Evolutionary conservation across 371 early-diverging fungal genomes (phyloP), one percentile per base, ranked within the genome.

Genomic region (Apophysomyces sp.): DNA sequence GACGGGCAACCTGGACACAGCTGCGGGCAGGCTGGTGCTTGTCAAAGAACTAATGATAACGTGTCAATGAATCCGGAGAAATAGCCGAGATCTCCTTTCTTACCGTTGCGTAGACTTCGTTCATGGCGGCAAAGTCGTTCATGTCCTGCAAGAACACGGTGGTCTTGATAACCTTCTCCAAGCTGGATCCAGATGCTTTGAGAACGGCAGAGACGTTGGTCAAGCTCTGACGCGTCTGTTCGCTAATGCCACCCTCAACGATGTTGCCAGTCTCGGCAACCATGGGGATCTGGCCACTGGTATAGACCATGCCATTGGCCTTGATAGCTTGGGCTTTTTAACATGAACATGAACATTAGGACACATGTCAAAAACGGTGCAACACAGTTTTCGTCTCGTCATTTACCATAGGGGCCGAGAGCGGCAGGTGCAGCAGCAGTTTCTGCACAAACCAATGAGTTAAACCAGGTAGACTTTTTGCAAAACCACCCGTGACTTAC

Each of bases 121-220:
- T 93, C 88, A 93, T 89, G 26, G 83, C 81, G n/a, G 71, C 83
- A 72, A 91, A 93, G 72, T 92, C 90, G 66, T 89, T 88, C 79
- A 88, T 88, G 62, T 87, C 87, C 73, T 86, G 86, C 31, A 94
- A 69, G 72, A 93, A 94, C 49, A 93, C 92, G 49, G 91, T 93
- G 32, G 90, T 90, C 82, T 94, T 94, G 69, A 92, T 84, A 27
- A 92, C 90, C 61, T 87, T 81, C 51, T 89, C 79, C 24, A 93
- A 73, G 64, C 78, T 74, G 44, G 91, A 85, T 37, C 87, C 89
- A 52, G 88, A 78, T 16, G 87, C 92, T 63, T 85, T 82, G 12
- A 94, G 73, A 27, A 94, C 86, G 7, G 84, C 86, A 64, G 82
- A 76, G 52, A 93, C 69, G 77, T 92, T 94, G 58, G 65, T 73